Percentiles rank a stretch among this genome's conserved stretches.
Conservation (phyloP, 2,329 filamentous ascomycete genomes). For the Talaromyces sp. region DNA sequence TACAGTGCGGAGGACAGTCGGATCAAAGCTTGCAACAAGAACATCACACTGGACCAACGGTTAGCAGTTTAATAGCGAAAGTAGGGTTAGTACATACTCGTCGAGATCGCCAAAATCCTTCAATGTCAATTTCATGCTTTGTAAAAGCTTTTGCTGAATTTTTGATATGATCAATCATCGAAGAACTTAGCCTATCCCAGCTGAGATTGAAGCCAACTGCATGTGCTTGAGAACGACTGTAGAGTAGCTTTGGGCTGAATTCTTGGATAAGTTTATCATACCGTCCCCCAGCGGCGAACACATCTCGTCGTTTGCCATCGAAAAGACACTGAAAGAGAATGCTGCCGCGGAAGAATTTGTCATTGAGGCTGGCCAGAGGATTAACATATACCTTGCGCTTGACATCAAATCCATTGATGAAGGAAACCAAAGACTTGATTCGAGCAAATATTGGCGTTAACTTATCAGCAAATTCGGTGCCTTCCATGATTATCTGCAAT, state of each 20-base stretch:
- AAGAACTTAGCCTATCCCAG: conserved; percentile 73
- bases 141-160: conserved; percentile 52
- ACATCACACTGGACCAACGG: conserved; percentile 66
- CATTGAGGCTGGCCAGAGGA: conserved; percentile 82
- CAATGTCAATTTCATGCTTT: conserved; percentile 67
- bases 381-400: conserved; percentile 76
- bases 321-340: conserved; percentile 88
- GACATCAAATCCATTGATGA: conserved; percentile 71
- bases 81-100: conserved; percentile 50
- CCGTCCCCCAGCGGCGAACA: conserved; percentile 88
- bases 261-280: conserved; percentile 88
- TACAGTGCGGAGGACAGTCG: conserved; percentile 66
- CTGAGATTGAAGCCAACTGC: conserved; percentile 90
- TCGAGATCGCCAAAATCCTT: conserved; percentile 58
- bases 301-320: conserved; percentile 73
- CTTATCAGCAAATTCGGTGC: conserved; percentile 51
- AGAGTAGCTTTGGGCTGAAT: conserved; percentile 66
- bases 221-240: conserved; percentile 63
- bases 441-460: conserved; percentile 64
- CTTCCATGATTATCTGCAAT: conserved; percentile 55
- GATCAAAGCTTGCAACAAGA: conserved; percentile 82
- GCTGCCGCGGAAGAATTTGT: conserved; percentile 82
- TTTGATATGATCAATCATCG: conserved; percentile 53
- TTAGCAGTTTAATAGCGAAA: conserved; percentile 16
- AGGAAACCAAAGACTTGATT: conserved; percentile 71